Evolutionary conservation across 1,284 basidiomycete genomes (phyloP).

Genomic region (Kalmanozyma brasiliensis): DNA sequence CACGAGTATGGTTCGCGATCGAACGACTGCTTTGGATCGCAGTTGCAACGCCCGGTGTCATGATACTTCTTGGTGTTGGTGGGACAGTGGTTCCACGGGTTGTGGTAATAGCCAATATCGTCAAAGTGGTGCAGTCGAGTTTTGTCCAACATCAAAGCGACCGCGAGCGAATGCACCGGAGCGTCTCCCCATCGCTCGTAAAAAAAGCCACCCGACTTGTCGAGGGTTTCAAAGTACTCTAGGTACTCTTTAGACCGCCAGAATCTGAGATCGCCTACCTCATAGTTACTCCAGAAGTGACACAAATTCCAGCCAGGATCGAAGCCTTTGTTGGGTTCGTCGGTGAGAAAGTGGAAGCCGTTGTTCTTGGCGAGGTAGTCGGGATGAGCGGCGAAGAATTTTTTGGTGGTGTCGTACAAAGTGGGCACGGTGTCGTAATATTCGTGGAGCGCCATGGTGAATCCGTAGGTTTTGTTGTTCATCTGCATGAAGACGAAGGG

Average conservation of each 20-base stretch:
- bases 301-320: conserved; percentile 74
- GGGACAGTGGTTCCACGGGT: conserved; percentile 62
- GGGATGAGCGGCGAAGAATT: conserved; percentile 78
- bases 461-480: conserved; percentile 77
- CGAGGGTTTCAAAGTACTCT: conserved; percentile 82
- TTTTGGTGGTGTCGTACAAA: conserved; percentile 77
- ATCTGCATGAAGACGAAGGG: conserved; percentile 90
- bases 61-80: conserved; percentile 59
- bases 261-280: conserved; percentile 79
- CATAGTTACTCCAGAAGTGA: conserved; percentile 76
- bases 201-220: conserved; percentile 77
- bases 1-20: conserved; percentile 59
- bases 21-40: conserved; percentile 60
- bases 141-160: conserved; percentile 51
- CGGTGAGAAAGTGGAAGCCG: conserved; percentile 78
- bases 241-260: conserved; percentile 81
- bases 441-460: conserved; percentile 82
- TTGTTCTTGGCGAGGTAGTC: conserved; percentile 78
- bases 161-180: conserved; percentile 70
- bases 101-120: conserved; percentile 65
- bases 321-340: conserved; percentile 76
- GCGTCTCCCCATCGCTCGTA: conserved; percentile 83
- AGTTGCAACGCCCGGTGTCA: conserved; percentile 60
- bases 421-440: conserved; percentile 82
- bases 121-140: conserved; percentile 52